A percentile compares a stretch with the other conserved stretches of the same genome.
phyloP scores from a whole-genome alignment of 2,329 filamentous ascomycete species.

The Cadophora gregata region DNA sequence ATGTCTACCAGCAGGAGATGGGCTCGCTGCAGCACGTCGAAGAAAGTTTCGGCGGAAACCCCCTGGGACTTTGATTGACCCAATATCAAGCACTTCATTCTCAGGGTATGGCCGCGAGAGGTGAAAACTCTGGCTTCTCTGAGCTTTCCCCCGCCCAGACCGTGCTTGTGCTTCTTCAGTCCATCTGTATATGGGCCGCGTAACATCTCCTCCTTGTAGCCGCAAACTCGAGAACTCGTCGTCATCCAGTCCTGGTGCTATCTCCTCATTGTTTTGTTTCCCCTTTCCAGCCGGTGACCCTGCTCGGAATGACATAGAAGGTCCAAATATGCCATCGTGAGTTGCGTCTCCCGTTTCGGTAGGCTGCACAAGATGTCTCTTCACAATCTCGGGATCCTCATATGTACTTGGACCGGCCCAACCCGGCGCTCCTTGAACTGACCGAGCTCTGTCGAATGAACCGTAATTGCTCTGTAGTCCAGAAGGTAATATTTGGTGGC shows the following conservation, averaged over 20 bases:
- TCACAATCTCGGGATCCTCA: constrained; percentile 91
- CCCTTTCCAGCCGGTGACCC: constrained; percentile 43
- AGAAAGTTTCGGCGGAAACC: constrained; percentile 93
- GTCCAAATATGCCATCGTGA: constrained; percentile 43
- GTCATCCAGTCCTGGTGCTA: constrained; percentile 55
- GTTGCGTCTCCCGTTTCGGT: constrained; percentile 48
- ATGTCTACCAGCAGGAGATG: constrained; percentile 51
- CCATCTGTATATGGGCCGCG: constrained; percentile 95
- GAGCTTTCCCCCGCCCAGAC: constrained; percentile 60
- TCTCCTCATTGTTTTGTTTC: constrained; percentile 43
- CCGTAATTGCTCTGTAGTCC: constrained; percentile 77
- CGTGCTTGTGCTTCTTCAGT: constrained; percentile 84
- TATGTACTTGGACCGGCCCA: constrained; percentile 63
- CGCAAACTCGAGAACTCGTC: constrained; percentile 94
- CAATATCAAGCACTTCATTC: constrained; percentile 82
- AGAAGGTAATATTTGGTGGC: constrained; percentile 46
- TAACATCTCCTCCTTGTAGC: constrained; percentile 93
- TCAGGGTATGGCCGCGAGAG: constrained; percentile 78
- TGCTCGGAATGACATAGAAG: constrained; percentile 46
- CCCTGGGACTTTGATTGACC: constrained; percentile 89
- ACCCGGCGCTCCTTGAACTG: constrained; percentile 48
- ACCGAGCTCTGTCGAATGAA: constrained; percentile 75
- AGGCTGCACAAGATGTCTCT: constrained; percentile 84
- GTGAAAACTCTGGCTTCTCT: constrained; percentile 89
- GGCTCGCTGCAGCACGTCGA: constrained; percentile 73